Evolutionary conservation across 805 yeast genomes (phyloP).

Genomic region (Candida qinlingensis): DNA sequence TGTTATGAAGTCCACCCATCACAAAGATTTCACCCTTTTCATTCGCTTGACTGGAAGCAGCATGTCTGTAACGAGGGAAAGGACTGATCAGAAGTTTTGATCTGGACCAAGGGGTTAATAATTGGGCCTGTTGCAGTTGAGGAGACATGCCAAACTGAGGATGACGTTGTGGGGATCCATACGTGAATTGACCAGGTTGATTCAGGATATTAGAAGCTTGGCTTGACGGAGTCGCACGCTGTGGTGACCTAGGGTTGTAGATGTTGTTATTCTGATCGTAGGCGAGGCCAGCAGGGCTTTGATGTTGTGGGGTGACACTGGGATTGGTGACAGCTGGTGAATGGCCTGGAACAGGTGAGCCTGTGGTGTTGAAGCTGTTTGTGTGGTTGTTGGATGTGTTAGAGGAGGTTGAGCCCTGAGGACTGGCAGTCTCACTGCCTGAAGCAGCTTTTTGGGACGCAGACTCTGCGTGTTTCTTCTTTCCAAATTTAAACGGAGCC

Average conservation of each 20-base stretch:
- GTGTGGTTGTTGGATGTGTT: slow-evolving; percentile 6
- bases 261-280: slow-evolving; percentile 23
- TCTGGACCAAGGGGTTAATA: slow-evolving; percentile 57
- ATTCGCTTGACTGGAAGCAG: slow-evolving; percentile 70
- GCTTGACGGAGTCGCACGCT: slow-evolving; percentile 5
- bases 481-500: slow-evolving; percentile 58
- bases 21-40: slow-evolving; percentile 78
- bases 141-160: slow-evolving; percentile 8
- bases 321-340: background rate
- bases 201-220: background rate
- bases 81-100: slow-evolving; percentile 69
- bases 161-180: slow-evolving; percentile 7
- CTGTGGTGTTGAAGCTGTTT: slow-evolving; percentile 6
- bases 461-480: slow-evolving; percentile 32
- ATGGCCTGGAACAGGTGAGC: slow-evolving; percentile 9
- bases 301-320: slow-evolving; percentile 2
- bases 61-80: slow-evolving; percentile 92
- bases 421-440: slow-evolving; percentile 18
- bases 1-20: slow-evolving; percentile 94
- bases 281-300: slow-evolving; percentile 8
- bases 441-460: slow-evolving; percentile 14
- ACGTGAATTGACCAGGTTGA: background rate
- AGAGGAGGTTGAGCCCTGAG: slow-evolving; percentile 22
- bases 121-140: slow-evolving; percentile 14
- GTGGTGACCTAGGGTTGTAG: slow-evolving; percentile 20